Percentiles rank a stretch among this genome's conserved stretches.
Evolutionary conservation across 371 early-diverging fungal species (phyloP).

Genomic region (Mycotypha africana): DNA sequence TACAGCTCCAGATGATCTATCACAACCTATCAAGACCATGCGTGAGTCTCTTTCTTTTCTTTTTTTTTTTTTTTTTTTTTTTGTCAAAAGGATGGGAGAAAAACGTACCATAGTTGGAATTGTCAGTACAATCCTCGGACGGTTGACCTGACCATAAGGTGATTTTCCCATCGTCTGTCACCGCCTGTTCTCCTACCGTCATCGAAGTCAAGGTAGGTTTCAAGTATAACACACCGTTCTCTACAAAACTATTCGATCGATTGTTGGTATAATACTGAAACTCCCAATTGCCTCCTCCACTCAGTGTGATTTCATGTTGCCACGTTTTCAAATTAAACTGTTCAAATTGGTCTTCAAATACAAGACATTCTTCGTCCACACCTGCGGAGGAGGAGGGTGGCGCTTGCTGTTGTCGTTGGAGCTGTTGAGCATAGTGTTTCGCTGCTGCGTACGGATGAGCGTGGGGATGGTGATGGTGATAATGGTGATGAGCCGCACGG

Average conservation of each 20-base stretch:
- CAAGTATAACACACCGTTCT: constrained; percentile 60
- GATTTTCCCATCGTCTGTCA: constrained; percentile 31
- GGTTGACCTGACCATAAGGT: constrained; percentile 33
- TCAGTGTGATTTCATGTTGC: constrained; percentile 53
- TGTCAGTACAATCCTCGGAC: constrained; percentile 34
- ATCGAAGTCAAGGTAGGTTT: constrained; percentile 57
- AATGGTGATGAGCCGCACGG: too few species aligned
- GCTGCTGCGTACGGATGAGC: too few species aligned
- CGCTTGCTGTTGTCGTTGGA: too few species aligned
- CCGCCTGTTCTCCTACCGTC: constrained; percentile 22
- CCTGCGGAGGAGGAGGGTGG: too few species aligned
- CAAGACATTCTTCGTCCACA: too few species aligned
- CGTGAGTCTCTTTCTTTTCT: neutral
- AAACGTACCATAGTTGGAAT: constrained; percentile 30
- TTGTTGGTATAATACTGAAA: constrained; percentile 58
- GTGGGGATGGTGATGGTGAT: too few species aligned
- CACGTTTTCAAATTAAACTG: constrained; percentile 48
- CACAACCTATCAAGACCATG: constrained; percentile 43
- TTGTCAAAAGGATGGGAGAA: neutral
- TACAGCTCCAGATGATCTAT: constrained; percentile 42
- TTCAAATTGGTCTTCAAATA: constrained; percentile 64
- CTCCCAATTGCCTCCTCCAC: constrained; percentile 55
- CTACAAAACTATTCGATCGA: constrained; percentile 59
- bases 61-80: too few species aligned
- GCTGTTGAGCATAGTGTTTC: too few species aligned